Evolutionary conservation across 2,329 filamentous ascomycete genomes (phyloP).

Genomic region (Hypoxylon sp.): DNA sequence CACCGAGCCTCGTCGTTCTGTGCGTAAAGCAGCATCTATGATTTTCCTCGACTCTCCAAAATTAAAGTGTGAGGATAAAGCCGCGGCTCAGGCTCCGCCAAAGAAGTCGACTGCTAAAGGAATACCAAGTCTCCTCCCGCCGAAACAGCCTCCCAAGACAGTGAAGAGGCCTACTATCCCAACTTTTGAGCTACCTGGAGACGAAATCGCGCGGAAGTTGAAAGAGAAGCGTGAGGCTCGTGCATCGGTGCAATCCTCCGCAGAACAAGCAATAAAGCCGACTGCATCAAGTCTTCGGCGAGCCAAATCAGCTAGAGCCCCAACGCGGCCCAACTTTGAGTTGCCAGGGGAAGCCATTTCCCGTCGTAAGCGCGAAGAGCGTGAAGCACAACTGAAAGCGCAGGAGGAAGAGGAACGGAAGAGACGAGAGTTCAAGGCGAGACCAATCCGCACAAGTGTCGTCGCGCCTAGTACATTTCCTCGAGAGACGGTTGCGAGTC

Average conservation of each 20-base stretch:
- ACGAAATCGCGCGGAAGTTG: conserved; percentile 64
- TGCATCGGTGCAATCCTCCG: conserved; percentile 54
- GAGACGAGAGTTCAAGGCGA: conserved; percentile 74
- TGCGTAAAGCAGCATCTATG: conserved; percentile 60
- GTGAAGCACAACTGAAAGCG: conserved; percentile 65
- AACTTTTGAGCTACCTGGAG: conserved; percentile 73
- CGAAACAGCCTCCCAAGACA: conserved; percentile 64
- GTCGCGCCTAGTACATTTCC: conserved; percentile 59
- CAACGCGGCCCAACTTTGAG: conserved; percentile 70
- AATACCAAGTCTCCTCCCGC: conserved; percentile 59
- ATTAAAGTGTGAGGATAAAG: conserved; percentile 46
- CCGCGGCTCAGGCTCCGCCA: conserved; percentile 42
- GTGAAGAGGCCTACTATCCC: conserved; percentile 67
- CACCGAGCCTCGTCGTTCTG: conserved; percentile 53
- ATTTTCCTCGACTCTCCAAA: conserved; percentile 53
- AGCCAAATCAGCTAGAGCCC: conserved; percentile 65
- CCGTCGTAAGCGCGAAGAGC: conserved; percentile 67
- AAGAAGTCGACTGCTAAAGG: conserved; percentile 52
- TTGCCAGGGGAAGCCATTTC: conserved; percentile 72
- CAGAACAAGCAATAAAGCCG: conserved; percentile 47
- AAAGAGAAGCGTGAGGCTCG: conserved; percentile 63
- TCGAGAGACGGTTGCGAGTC: conserved; percentile 70
- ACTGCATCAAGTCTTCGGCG: conserved; percentile 58
- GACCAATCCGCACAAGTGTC: conserved; percentile 64
- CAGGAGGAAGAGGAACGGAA: conserved; percentile 72